These are phyloP conservation scores for Apophysomyces variabilis DNA, from an alignment of 371 early-diverging fungal genomes.

Conservation along the genomic window DNA sequence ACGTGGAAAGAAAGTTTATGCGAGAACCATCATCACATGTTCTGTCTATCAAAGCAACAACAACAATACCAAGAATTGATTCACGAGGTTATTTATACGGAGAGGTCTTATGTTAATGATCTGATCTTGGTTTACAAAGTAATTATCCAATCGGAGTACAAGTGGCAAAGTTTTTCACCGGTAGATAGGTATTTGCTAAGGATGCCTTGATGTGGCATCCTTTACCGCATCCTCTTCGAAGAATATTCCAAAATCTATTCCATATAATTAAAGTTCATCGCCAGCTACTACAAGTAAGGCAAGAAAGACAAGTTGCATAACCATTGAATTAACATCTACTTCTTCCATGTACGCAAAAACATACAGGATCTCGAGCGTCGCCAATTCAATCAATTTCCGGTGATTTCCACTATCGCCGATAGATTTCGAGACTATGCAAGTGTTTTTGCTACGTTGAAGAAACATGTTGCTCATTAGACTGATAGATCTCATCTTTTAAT, in stretches of 20 bases:
- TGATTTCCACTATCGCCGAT: slow-evolving; percentile 32
- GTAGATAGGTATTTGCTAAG: slow-evolving; percentile 56
- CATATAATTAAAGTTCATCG: slow-evolving; percentile 56
- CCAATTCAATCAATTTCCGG: slow-evolving; percentile 31
- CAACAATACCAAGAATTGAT: slow-evolving; percentile 67
- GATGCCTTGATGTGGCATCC: slow-evolving; percentile 43
- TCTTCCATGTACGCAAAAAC: background rate
- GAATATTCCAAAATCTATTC: slow-evolving; percentile 62
- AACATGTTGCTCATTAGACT: background rate
- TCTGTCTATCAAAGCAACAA: slow-evolving; percentile 24
- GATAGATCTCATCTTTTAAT: background rate
- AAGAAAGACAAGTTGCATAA: background rate
- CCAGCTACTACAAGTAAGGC: slow-evolving; percentile 30
- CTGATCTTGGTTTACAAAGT: slow-evolving; percentile 62
- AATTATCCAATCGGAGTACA: slow-evolving; percentile 6
- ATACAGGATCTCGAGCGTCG: slow-evolving; percentile 28
- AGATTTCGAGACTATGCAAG: slow-evolving; percentile 35
- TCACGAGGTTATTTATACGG: slow-evolving; percentile 65
- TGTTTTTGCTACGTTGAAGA: background rate
- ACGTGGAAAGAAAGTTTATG: slow-evolving; percentile 7
- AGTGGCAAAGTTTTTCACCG: too few species aligned
- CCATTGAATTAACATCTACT: background rate
- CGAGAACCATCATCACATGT: background rate
- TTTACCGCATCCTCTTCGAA: slow-evolving; percentile 50
- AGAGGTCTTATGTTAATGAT: slow-evolving; percentile 65